Evolutionary conservation across 2,329 filamentous ascomycete genomes (phyloP), one percentile per base, ranked within the genome.

Genomic region (Septoria linicola): DNA sequence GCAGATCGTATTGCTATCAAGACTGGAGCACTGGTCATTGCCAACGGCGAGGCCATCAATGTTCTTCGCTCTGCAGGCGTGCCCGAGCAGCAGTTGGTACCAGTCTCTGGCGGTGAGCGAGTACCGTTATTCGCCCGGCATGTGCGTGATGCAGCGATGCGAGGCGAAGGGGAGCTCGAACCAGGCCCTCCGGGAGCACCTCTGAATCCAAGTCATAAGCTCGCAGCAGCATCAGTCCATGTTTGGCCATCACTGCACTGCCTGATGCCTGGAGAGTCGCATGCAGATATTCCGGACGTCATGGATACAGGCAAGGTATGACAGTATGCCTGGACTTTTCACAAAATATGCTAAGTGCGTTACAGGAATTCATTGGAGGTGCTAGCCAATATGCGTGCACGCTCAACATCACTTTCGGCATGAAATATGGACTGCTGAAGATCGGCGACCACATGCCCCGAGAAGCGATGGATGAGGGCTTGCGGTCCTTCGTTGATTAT

Each of bases 211-310:
- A 14, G 17, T 41, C 20, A 14, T 27, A 23, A 20, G 7, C 39
- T 41, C 21, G 39, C 39, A 17, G 14, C 20, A 10, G 3, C 5
- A 3, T 20, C 39, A 1, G 39, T 30, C 8, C 19, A 41, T 8
- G 25, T 41, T 21, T 41, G 39, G 39, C 39, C 39, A 5, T 41
- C 39, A 4, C 16, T 41, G 39, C 39, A 41, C 23, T 41, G 39
- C 7, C 3, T 41, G 8, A 41, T 41, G 19, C 21, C 39, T 41
- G 17, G 13, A 1, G 23, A 14, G 8, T 41, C 23, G 0, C 39
- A 41, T 14, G 25, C 21, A 4, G 39, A 41, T 41, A 23, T 14
- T 8, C 25, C 25, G 13, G 21, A 41, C 3, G 19, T 41, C 13
- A 30, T 16, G 25, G 39, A 41, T 30, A 30, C 27, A 7, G 27